Evolutionary conservation across 768 basidiomycete species (phyloP).

Genomic region (Megacollybia marginata): DNA sequence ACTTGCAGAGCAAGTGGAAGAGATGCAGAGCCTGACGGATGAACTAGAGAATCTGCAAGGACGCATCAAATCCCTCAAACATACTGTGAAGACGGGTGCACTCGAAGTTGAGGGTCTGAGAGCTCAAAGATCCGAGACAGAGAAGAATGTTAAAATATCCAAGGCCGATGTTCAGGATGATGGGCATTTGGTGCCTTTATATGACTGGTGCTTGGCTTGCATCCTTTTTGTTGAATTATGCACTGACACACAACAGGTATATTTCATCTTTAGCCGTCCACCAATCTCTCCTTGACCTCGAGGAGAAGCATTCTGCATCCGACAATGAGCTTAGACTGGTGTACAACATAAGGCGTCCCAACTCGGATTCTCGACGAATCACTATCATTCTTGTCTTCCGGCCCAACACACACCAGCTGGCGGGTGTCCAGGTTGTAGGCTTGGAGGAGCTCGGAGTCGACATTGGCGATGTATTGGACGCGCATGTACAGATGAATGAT

Average conservation of each 20-base stretch:
- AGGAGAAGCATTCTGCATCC: conserved; percentile 50
- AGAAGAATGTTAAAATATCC: conserved; percentile 55
- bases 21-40: conserved; percentile 74
- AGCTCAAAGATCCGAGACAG: conserved; percentile 58
- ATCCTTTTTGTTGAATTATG: background rate
- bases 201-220: conserved; percentile 51
- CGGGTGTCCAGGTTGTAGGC: conserved; percentile 48
- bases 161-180: conserved; percentile 57
- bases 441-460: conserved; percentile 46
- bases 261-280: conserved; percentile 62
- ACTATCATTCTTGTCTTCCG: conserved; percentile 58
- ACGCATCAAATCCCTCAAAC: conserved; percentile 47
- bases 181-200: conserved; percentile 52
- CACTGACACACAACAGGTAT: conserved; percentile 34
- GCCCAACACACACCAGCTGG: conserved; percentile 61
- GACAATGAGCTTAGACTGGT: conserved; percentile 74
- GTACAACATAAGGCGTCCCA: conserved; percentile 39
- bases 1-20: conserved; percentile 66
- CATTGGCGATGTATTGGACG: conserved; percentile 51
- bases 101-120: conserved; percentile 52
- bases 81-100: conserved; percentile 49
- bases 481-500: conserved; percentile 58
- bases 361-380: conserved; percentile 26
- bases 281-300: conserved; percentile 50
- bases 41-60: conserved; percentile 48